Base-by-base conservation (phyloP, 352 stramenopile species). In the Globisporangium abappressorium region DNA sequence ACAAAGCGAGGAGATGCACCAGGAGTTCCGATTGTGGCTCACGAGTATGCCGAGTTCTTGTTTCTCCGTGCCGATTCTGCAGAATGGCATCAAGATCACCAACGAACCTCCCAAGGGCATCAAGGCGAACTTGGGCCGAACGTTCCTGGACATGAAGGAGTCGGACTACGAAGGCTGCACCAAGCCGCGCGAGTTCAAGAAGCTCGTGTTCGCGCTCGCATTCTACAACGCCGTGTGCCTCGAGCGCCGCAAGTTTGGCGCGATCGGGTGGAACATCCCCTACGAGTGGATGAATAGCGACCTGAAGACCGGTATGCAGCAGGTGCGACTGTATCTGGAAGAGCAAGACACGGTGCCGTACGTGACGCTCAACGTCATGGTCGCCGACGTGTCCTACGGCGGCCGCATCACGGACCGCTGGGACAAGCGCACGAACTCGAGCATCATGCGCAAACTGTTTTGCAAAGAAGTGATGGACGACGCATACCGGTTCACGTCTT, bases 241-340 rank as follows among this genome's bases (percentile, higher is more conserved):
- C 4, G 95, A 98, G 65, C 82, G 95, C 2, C 84, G 94, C 12
- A 98, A 98, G 61, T 98, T 98, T 66, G 95, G 95, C 24, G 92
- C 95, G 2, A 90, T 98, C 2, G 95, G 95, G 5, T 98, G 94
- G 95, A 98, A 98, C 64, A 98, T 98, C 61, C 92, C 92, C 2
- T 98, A 98, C 70, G 95, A 97, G 43, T 98, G 94, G 93, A 98
- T 98, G 92, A 98, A 98, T 62, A 97, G 84, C 57, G 95, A 98
- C 68, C 62, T 98, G 3, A 98, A 98, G 72, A 97, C 94, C 30
- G 93, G 88, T 20, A 97, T 97, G 87, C 95, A 93, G 72, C 90
- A 97, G 68, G 83, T 97, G 24, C 82, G 91, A 18, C 72, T 97
- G 62, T 98, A 98, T 71, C 77, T 98, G 1, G 94, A 98, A 58